Base-by-base conservation (phyloP, 768 basidiomycete species). In the Tephrocybe sp. region DNA sequence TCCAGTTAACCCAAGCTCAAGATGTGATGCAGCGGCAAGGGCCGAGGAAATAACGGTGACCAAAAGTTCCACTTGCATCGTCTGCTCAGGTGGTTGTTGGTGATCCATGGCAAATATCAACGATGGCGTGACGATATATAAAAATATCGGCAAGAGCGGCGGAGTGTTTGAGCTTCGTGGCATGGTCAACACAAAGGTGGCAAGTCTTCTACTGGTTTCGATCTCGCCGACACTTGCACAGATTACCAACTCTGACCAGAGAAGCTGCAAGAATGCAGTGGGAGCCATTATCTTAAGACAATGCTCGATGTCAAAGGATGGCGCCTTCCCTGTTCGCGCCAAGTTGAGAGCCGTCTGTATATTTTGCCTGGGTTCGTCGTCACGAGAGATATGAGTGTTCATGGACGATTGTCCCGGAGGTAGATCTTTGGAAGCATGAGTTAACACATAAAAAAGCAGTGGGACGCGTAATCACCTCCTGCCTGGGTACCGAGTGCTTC, bases 111-210 rank as follows among this genome's bases (percentile, higher is more conserved):
- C 57, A 7, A 69, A 62, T 47, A 91, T 76, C 40, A 91, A 60
- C 15, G 74, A 69, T 2, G 88, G 89, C 12, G 87, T 62, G n/a
- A 86, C 65, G 49, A 79, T 69, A 61, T 87, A 80, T 53, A 89
- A 60, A 63, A 91, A 91, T 23, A 88, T 75, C 0, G 88, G 88
- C 18, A 92, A 70, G 5, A 91, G 72, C 1, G 88, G 87, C 1
- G 84, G 82, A 1, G 64, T 62, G 39, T 57, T 61, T 8, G 77
- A 62, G 16, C 71, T 67, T 19, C 79, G 80, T 34, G 88, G 87
- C 53, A 73, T 79, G 23, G 82, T 78, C 31, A 91, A 72, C 31
- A 83, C 76, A 62, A 83, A 88, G 0, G 84, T 85, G 40, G 81
- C 79, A 22, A 91, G 67, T 34, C 86, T 77, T 45, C 81, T 74